Percentiles rank a stretch among this genome's conserved stretches.
Conservation (phyloP, 352 stramenopile species). For the Saprolegnia diclina region DNA sequence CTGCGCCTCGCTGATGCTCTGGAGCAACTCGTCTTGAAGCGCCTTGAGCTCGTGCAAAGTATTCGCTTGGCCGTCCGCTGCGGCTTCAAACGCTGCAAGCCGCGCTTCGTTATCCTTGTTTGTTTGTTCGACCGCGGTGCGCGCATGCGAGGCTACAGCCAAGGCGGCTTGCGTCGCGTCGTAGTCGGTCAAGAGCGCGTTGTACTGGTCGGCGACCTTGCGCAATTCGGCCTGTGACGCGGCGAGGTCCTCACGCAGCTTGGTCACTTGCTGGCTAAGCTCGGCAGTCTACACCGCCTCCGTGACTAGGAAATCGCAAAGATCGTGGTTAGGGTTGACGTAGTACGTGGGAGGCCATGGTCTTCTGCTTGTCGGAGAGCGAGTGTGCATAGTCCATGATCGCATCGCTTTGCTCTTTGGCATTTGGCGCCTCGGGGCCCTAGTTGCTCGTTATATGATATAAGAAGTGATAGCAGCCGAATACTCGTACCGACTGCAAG, state of each 20-base stretch:
- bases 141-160: conserved; percentile 21
- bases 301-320: too few relatives aligned
- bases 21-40: conserved; percentile 62
- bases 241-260: not conserved
- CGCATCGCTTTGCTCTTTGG: conserved; percentile 20
- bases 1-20: conserved; percentile 48
- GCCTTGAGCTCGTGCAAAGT: conserved; percentile 57
- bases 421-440: not conserved
- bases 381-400: conserved; percentile 27
- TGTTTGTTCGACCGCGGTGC: conserved; percentile 33
- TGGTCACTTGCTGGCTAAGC: not conserved
- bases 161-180: conserved; percentile 27
- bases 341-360: conserved; percentile 6
- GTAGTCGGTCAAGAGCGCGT: conserved; percentile 28
- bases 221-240: conserved; percentile 29
- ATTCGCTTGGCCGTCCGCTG: conserved; percentile 29
- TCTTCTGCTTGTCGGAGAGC: conserved; percentile 13
- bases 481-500: not conserved
- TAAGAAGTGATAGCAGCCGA: too few relatives aligned
- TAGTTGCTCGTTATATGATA: not conserved
- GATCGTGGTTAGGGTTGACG: too few relatives aligned
- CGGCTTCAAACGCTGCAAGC: conserved; percentile 27
- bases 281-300: conserved; percentile 17
- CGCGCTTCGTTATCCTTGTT: conserved; percentile 32
- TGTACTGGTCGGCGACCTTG: conserved; percentile 30